Percentiles rank a stretch among this genome's conserved stretches.
These are phyloP conservation scores for Casaregolazyma lundiana DNA, from an alignment of 1,139 yeast species.

Conservation along the genomic window DNA sequence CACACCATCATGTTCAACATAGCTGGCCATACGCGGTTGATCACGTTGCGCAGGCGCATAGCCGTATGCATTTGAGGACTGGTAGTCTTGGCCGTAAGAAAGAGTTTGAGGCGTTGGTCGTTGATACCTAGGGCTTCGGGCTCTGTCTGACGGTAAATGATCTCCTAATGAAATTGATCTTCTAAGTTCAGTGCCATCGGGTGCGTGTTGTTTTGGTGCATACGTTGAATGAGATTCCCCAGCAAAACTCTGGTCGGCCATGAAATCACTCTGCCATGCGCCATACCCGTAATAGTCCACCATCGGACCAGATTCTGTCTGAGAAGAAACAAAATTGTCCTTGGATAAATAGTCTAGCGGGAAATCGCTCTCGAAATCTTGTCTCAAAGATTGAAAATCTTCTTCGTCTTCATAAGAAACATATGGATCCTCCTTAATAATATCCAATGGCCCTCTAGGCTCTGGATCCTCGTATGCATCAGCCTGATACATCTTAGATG, in stretches of 20 bases:
- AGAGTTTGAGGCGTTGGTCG: neutral
- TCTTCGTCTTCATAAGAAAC: slow-evolving; percentile 7
- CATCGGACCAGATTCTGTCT: neutral
- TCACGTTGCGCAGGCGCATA: neutral
- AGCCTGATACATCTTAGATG: slow-evolving; percentile 2
- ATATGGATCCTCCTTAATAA: slow-evolving; percentile 1
- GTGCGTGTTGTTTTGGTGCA: neutral
- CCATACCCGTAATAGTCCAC: neutral
- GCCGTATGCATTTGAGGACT: neutral
- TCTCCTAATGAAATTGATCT: neutral
- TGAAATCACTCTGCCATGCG: neutral
- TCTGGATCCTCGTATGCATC: slow-evolving; percentile 4
- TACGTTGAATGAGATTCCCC: neutral
- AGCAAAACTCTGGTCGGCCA: neutral
- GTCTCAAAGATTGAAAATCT: slow-evolving; percentile 15
- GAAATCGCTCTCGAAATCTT: slow-evolving; percentile 26
- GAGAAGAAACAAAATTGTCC: neutral
- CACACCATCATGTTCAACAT: neutral
- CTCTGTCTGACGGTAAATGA: neutral
- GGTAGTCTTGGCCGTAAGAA: neutral
- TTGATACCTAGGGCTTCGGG: neutral
- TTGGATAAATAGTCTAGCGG: slow-evolving; percentile 28
- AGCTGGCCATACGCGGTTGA: neutral
- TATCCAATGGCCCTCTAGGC: slow-evolving; percentile 7
- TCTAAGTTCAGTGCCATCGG: neutral